Percentiles rank a stretch among this genome's conserved stretches.
Evolutionary conservation across 1,284 basidiomycete species (phyloP).

Genomic region (Ceratobasidium sp.): DNA sequence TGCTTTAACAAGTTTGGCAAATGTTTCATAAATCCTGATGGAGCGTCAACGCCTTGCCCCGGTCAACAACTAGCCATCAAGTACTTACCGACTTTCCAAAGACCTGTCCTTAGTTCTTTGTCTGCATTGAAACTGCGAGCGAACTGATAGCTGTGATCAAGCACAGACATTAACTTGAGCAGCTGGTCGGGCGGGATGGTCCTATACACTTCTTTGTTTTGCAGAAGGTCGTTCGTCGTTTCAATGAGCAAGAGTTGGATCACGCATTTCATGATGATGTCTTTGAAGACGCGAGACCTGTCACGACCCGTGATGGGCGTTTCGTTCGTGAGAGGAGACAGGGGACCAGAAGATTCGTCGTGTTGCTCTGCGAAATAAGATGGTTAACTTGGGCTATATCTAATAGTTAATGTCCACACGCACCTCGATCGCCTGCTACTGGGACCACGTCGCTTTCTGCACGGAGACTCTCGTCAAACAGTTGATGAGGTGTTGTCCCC

Average conservation of each 20-base stretch:
- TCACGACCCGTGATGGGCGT: constrained; percentile 55
- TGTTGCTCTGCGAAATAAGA: constrained; percentile 56
- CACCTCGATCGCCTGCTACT: constrained; percentile 43
- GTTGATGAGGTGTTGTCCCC: constrained; percentile 96
- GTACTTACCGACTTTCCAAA: constrained; percentile 98
- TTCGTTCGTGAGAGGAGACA: constrained; percentile 25
- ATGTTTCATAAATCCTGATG: constrained; percentile 97
- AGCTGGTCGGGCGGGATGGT: constrained; percentile 95
- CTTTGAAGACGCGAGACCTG: constrained; percentile 93
- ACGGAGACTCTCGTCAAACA: constrained; percentile 91
- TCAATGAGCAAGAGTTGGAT: constrained; percentile 97
- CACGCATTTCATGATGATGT: constrained; percentile 99
- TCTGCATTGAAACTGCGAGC: constrained; percentile 98
- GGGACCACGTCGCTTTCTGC: constrained; percentile 76
- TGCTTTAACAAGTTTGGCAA: constrained; percentile 98
- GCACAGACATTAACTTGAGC: constrained; percentile 89
- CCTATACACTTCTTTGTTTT: constrained; percentile 90
- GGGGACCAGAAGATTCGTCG: constrained; percentile 21
- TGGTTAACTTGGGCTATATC: constrained; percentile 57
- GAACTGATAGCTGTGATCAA: constrained; percentile 98
- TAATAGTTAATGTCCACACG: background rate
- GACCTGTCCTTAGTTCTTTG: constrained; percentile 93
- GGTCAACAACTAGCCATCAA: background rate
- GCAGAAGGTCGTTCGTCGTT: constrained; percentile 94
- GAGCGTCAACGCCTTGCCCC: background rate